These are phyloP conservation scores for Ophiostoma montium DNA, from an alignment of 2,329 filamentous ascomycete species.

Conservation along the genomic window DNA sequence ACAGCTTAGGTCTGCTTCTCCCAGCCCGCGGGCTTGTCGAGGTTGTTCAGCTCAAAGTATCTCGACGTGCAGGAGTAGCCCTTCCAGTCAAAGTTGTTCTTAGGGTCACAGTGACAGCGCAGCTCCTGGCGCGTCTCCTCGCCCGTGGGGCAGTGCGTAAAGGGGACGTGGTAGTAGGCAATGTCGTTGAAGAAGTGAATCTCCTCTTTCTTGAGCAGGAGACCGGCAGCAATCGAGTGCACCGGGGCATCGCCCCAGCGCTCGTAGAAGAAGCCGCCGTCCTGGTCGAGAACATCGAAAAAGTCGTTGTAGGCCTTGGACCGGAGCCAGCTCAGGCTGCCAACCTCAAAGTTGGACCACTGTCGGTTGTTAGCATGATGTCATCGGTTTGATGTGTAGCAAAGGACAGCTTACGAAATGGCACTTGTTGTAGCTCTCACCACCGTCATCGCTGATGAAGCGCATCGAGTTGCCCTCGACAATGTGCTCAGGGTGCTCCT, in stretches of 20 bases:
- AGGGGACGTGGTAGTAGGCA: constrained; percentile 93
- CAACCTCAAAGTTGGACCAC: constrained; percentile 99
- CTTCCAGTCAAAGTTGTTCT: constrained; percentile 99
- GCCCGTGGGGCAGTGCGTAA: constrained; percentile 91
- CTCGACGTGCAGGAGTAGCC: constrained; percentile 78
- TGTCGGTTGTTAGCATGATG: constrained; percentile 23
- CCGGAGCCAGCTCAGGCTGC: constrained; percentile 84
- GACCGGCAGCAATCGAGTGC: constrained; percentile 84
- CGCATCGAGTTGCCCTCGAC: constrained; percentile 70
- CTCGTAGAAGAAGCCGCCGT: constrained; percentile 98
- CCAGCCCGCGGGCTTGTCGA: constrained; percentile 75
- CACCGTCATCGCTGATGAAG: constrained; percentile 83
- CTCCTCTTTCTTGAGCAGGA: constrained; percentile 83
- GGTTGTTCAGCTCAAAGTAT: constrained; percentile 70
- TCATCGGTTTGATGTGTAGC: background rate
- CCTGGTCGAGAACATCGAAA: constrained; percentile 74
- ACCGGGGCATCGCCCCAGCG: constrained; percentile 82
- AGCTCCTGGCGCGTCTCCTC: constrained; percentile 72
- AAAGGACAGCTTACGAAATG: constrained; percentile 62
- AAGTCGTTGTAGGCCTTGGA: constrained; percentile 81
- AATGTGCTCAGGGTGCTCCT: constrained; percentile 79
- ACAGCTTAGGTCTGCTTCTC: constrained; percentile 51
- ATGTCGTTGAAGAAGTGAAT: constrained; percentile 99
- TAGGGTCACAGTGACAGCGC: constrained; percentile 88
- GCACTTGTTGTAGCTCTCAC: constrained; percentile 90